phyloP scores from a whole-genome alignment of 352 stramenopile genomes.

The Phytophthora lateralis region DNA sequence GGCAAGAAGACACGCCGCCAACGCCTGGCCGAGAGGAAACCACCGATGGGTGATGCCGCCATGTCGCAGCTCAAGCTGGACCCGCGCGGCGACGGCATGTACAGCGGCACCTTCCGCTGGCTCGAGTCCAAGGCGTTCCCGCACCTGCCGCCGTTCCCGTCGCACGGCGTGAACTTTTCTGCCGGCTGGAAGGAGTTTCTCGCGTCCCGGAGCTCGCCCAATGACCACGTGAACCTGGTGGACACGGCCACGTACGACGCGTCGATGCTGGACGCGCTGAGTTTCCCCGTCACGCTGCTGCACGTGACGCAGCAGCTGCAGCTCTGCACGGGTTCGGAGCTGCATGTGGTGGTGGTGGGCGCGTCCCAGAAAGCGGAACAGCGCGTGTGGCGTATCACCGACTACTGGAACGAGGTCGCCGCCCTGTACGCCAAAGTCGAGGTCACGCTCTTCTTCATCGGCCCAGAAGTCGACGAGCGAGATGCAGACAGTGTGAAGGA shows the following conservation, averaged over 20 bases:
- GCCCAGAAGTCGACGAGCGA: slow-evolving; percentile 49
- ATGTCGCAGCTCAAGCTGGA: slow-evolving; percentile 58
- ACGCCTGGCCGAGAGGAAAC: slow-evolving; percentile 8
- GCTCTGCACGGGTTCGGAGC: slow-evolving; percentile 21
- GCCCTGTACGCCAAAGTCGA: slow-evolving; percentile 38
- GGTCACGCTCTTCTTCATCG: slow-evolving; percentile 67
- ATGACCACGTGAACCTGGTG: slow-evolving; percentile 38
- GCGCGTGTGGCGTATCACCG: slow-evolving; percentile 63
- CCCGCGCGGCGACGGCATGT: slow-evolving; percentile 74
- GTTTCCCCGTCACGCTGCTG: slow-evolving; percentile 72
- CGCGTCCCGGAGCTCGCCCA: slow-evolving; percentile 25
- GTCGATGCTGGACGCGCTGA: slow-evolving; percentile 80
- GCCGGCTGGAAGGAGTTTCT: slow-evolving; percentile 67
- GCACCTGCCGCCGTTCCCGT: slow-evolving; percentile 34
- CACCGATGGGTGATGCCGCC: not conserved
- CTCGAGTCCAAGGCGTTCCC: slow-evolving; percentile 68
- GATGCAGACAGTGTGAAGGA: slow-evolving; percentile 13
- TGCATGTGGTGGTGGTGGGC: slow-evolving; percentile 60
- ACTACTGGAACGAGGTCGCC: slow-evolving; percentile 71
- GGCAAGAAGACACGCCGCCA: slow-evolving; percentile 28
- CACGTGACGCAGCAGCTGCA: slow-evolving; percentile 44
- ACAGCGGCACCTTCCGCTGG: slow-evolving; percentile 83
- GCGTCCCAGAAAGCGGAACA: slow-evolving; percentile 77
- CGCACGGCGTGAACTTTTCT: slow-evolving; percentile 22
- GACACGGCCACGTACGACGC: slow-evolving; percentile 47